These are phyloP conservation scores for Lecanicillium sp. DNA, from an alignment of 2,329 filamentous ascomycete species.

Conservation along the genomic window DNA sequence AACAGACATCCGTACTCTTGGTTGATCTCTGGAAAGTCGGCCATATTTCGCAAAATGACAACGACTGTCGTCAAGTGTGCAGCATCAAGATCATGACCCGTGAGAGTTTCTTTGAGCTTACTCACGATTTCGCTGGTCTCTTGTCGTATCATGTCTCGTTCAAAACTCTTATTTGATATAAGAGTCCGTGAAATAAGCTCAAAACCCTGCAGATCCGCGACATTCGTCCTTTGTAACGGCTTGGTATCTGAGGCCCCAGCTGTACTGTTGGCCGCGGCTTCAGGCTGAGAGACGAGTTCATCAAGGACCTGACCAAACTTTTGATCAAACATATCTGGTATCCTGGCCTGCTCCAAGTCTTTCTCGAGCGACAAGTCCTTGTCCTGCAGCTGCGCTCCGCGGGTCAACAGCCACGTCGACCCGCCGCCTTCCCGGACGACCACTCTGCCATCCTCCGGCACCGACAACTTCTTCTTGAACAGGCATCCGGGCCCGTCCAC, in stretches of 20 bases:
- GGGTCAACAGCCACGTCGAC: slow-evolving; percentile 64
- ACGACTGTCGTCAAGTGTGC: slow-evolving; percentile 47
- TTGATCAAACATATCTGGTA: slow-evolving; percentile 61
- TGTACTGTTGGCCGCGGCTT: neutral
- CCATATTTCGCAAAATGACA: slow-evolving; percentile 73
- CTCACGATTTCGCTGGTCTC: slow-evolving; percentile 44
- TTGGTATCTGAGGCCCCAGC: neutral
- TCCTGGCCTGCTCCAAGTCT: slow-evolving; percentile 27
- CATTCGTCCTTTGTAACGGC: neutral
- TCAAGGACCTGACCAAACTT: slow-evolving; percentile 45
- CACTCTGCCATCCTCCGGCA: slow-evolving; percentile 48
- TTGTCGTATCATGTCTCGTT: slow-evolving; percentile 32
- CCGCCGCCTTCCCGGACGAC: slow-evolving; percentile 67
- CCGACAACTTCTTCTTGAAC: slow-evolving; percentile 65
- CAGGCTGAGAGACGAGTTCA: slow-evolving; percentile 19
- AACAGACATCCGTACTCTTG: slow-evolving; percentile 70
- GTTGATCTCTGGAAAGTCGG: slow-evolving; percentile 72
- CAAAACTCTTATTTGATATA: slow-evolving; percentile 21
- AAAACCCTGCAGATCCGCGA: no score
- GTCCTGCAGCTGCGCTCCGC: slow-evolving; percentile 46
- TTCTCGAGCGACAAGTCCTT: slow-evolving; percentile 24
- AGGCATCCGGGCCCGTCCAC: slow-evolving; percentile 68
- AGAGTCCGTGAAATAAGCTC: slow-evolving; percentile 30
- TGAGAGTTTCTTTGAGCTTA: slow-evolving; percentile 38
- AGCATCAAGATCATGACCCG: slow-evolving; percentile 23